Evolutionary conservation across 1,284 basidiomycete genomes (phyloP).

Genomic region (Sutorius eximius): DNA sequence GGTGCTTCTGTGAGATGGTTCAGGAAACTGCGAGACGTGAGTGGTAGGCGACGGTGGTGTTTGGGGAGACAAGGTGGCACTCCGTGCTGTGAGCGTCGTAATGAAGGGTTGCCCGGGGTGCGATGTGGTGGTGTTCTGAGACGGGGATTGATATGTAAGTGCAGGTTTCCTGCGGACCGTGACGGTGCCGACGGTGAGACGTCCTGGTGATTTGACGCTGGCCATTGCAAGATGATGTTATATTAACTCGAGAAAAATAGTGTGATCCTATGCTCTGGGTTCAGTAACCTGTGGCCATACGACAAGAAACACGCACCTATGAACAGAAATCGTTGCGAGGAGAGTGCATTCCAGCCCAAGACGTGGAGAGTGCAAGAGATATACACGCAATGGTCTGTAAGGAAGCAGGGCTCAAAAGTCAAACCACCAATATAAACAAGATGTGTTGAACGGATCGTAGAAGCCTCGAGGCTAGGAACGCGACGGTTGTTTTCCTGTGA

Average conservation of each 20-base stretch:
- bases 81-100: slow-evolving; percentile 8
- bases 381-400: slow-evolving; percentile 14
- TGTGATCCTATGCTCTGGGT: slow-evolving; percentile 9
- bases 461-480: slow-evolving; percentile 9
- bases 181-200: slow-evolving; percentile 15
- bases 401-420: slow-evolving; percentile 5
- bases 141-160: slow-evolving; percentile 53
- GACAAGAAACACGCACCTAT: slow-evolving; percentile 22
- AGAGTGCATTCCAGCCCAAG: slow-evolving; percentile 25
- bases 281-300: slow-evolving; percentile 4
- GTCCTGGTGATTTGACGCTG: slow-evolving; percentile 24
- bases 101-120: slow-evolving; percentile 18
- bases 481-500: slow-evolving; percentile 10
- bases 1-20: slow-evolving; percentile 14
- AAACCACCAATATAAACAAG: slow-evolving; percentile 29
- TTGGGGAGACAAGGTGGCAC: slow-evolving; percentile 11
- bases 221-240: slow-evolving; percentile 20
- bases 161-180: slow-evolving; percentile 48
- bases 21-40: slow-evolving; percentile 20
- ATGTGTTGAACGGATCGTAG: slow-evolving; percentile 17
- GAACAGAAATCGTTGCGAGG: slow-evolving; percentile 12
- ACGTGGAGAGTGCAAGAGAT: slow-evolving; percentile 10
- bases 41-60: slow-evolving; percentile 4
- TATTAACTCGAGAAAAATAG: slow-evolving; percentile 9
- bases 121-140: slow-evolving; percentile 22